Base-by-base conservation (phyloP, 805 yeast genomes). In the Cyberlindnera bimundalis region DNA sequence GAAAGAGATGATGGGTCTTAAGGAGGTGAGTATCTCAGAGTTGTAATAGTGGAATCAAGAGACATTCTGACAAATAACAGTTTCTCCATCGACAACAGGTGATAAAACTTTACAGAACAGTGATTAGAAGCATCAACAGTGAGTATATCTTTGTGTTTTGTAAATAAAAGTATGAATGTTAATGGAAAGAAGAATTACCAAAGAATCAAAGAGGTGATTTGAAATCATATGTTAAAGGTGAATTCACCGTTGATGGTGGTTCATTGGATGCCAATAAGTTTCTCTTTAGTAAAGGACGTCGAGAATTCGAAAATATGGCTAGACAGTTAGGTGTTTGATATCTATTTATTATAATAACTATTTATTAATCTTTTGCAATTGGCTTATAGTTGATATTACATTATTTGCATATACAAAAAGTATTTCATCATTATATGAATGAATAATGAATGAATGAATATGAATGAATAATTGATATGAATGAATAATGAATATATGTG, bases 41-140 rank as follows among this genome's bases (percentile, higher is more conserved):
- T n/a, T n/a, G n/a, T n/a, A n/a, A n/a, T n/a, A n/a, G n/a, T n/a
- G n/a, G n/a, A n/a, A n/a, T n/a, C n/a, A n/a, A n/a, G n/a, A n/a
- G n/a, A n/a, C n/a, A n/a, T n/a, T n/a, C n/a, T n/a, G n/a, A n/a
- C 24, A 21, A 21, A 21, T 21, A n/a, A n/a, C 33, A 50, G 54
- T 50, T 48, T 18, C 18, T 50, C 3, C 50, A 50, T 16, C 34
- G 48, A 1, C 47, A 50, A 24, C 33, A 43, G 21, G 54, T 48
- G 1, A 39, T 43, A 2, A 26, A 25, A 28, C 43, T 50, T 25
- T 50, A 45, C 31, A 35, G 40, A 26, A 10, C 33, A 9, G 39
- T 48, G 14, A 39, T 48, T 16, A 36, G 50, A 26, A 31, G 37
- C 19, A 25, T 46, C 27, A 40, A 39, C 33, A 42, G 50, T 46